A percentile compares a stretch with the other conserved stretches of the same genome.
These are phyloP conservation scores for Daldinia caldariorum DNA, from an alignment of 495 filamentous ascomycete species.

Conservation along the genomic window DNA sequence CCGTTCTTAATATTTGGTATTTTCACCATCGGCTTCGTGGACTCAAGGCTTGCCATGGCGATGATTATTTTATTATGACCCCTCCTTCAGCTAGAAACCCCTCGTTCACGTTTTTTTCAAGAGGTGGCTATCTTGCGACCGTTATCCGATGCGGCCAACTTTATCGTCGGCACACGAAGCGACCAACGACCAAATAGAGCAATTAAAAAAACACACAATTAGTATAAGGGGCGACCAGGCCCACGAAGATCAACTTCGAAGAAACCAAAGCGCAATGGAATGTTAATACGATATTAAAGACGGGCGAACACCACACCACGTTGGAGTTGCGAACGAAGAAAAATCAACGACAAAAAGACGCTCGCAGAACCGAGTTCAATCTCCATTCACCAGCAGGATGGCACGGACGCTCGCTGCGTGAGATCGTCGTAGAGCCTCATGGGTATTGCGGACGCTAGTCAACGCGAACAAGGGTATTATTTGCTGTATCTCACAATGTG, in stretches of 20 bases:
- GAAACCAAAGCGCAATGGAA: constrained; percentile 38
- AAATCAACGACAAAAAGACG: constrained; percentile 6
- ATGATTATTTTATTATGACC: not conserved
- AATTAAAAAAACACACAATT: constrained; percentile 22
- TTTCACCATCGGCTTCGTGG: constrained; percentile 31
- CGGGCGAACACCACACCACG: not conserved
- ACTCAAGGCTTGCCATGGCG: constrained; percentile 34
- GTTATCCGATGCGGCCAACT: not conserved
- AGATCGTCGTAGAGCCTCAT: constrained; percentile 37
- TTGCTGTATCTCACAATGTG: constrained; percentile 16
- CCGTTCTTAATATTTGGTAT: constrained; percentile 38
- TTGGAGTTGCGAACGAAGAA: constrained; percentile 13
- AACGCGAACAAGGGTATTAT: constrained; percentile 29
- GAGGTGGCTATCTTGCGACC: not conserved
- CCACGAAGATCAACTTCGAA: constrained; percentile 49
- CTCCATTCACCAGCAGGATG: constrained; percentile 1
- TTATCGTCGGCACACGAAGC: not conserved
- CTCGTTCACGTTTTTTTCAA: not conserved
- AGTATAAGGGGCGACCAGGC: constrained; percentile 45
- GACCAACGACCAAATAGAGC: constrained; percentile 10
- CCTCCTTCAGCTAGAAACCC: not conserved
- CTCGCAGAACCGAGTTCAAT: constrained; percentile 3
- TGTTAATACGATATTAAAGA: constrained; percentile 19
- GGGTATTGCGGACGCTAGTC: constrained; percentile 33
- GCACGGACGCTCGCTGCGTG: constrained; percentile 35